Percentiles rank a stretch among this genome's conserved stretches.
Evolutionary conservation across 371 early-diverging fungal genomes (phyloP).

Genomic region (Capniomyces stellatus): DNA sequence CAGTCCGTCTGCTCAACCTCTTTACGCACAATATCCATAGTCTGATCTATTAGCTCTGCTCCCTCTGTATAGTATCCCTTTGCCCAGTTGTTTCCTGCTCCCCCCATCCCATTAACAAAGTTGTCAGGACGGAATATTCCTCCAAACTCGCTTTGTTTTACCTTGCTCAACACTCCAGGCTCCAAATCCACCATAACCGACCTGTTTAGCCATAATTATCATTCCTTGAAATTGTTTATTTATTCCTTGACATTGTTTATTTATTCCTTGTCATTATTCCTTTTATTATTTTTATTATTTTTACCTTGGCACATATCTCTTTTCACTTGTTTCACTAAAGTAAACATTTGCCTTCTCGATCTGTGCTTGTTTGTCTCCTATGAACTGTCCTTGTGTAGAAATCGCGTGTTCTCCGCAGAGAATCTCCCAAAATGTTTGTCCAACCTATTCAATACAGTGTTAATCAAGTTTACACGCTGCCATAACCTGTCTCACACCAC

Average conservation of each 20-base stretch:
- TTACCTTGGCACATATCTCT: constrained; percentile 36
- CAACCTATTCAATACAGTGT: constrained; percentile 29
- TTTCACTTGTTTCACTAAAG: constrained; percentile 78
- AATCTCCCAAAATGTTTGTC: constrained; percentile 86
- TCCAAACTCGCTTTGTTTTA: constrained; percentile 55
- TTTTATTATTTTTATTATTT: background rate
- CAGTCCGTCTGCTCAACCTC: constrained; percentile 71
- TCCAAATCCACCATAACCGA: constrained; percentile 97
- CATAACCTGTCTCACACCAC: background rate
- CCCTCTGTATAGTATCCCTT: constrained; percentile 88
- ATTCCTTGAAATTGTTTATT: background rate
- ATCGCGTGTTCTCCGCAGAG: constrained; percentile 89
- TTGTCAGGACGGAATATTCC: constrained; percentile 73
- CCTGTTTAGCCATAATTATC: constrained; percentile 39
- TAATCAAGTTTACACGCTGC: too few relatives aligned
- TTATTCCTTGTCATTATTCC: background rate
- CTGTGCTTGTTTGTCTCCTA: constrained; percentile 46
- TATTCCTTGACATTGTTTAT: background rate
- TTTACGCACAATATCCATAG: constrained; percentile 65
- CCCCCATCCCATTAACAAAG: constrained; percentile 61
- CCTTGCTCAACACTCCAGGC: constrained; percentile 96
- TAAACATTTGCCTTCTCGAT: constrained; percentile 96
- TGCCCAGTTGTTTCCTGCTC: constrained; percentile 91
- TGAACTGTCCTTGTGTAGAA: constrained; percentile 47
- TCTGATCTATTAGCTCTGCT: constrained; percentile 67